Evolutionary conservation across 208 protist species (phyloP).

Genomic region (Acanthamoeba royreba): DNA sequence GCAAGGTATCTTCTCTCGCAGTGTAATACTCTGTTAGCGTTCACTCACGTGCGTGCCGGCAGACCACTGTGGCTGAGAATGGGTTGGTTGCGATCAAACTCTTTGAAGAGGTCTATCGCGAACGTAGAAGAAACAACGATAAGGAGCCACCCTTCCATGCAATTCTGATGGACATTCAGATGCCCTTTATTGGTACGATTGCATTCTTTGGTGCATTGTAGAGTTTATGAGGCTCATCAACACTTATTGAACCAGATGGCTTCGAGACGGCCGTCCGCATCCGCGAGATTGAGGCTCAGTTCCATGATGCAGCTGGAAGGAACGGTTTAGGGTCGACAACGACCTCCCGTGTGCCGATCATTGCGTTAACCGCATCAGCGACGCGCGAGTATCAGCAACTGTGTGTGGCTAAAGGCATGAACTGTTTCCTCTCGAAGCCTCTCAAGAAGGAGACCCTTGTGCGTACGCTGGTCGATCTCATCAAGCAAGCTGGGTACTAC

Average conservation of each 20-base stretch:
- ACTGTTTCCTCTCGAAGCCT: neutral
- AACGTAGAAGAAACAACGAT: neutral
- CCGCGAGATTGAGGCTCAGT: neutral
- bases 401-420: neutral
- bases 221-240: neutral
- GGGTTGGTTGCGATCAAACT: neutral
- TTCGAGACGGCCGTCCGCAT: neutral
- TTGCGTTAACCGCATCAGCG: neutral
- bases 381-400: neutral
- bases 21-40: too few relatives aligned
- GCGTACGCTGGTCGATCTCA: neutral
- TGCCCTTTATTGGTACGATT: neutral
- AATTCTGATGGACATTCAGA: conserved; percentile 9
- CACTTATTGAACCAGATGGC: neutral
- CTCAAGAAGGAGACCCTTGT: neutral
- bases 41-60: too few relatives aligned
- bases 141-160: neutral
- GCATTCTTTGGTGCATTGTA: neutral
- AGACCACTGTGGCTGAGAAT: neutral
- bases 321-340: neutral
- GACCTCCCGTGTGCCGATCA: neutral
- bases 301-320: neutral
- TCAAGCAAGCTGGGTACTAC: neutral
- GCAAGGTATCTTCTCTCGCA: too few relatives aligned
- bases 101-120: neutral